Percentiles rank a stretch among this genome's conserved stretches.
phyloP scores from a whole-genome alignment of 495 filamentous ascomycete genomes.

The Acidomyces sp. region DNA sequence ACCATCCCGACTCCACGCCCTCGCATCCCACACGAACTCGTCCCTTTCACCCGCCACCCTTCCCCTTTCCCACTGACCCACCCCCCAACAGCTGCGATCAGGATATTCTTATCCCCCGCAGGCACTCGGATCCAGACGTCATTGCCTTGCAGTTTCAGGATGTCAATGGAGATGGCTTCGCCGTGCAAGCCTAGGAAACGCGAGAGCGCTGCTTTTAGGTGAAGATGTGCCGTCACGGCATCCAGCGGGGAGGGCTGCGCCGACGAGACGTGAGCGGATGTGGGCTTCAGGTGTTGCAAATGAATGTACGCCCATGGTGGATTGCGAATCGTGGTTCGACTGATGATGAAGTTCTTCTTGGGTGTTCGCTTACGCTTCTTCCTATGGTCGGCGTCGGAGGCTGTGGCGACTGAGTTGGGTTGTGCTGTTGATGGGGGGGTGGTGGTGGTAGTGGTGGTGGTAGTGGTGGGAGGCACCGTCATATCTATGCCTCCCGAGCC shows the following conservation, averaged over 20 bases:
- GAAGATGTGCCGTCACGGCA: conserved; percentile 56
- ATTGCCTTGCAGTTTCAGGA: conserved; percentile 46
- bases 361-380: conserved; percentile 18
- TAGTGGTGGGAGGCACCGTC: neutral
- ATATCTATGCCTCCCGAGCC: neutral
- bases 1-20: conserved; percentile 31
- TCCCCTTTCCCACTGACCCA: conserved; percentile 36
- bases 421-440: neutral
- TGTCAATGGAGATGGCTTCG: conserved; percentile 63
- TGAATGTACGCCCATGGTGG: conserved; percentile 26
- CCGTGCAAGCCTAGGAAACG: conserved; percentile 74
- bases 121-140: conserved; percentile 67
- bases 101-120: conserved; percentile 47
- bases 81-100: conserved; percentile 55
- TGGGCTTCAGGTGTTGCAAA: conserved; percentile 24
- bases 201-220: conserved; percentile 57
- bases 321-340: conserved; percentile 22
- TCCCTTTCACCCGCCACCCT: conserved; percentile 46
- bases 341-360: conserved; percentile 17
- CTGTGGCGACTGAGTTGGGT: neutral
- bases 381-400: no score
- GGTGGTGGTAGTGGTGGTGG: neutral
- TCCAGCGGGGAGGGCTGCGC: conserved; percentile 38
- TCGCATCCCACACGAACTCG: conserved; percentile 43
- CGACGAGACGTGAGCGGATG: no score